Base-by-base conservation (phyloP, 2,329 filamentous ascomycete species). In the Ceratocystis albifundus region DNA sequence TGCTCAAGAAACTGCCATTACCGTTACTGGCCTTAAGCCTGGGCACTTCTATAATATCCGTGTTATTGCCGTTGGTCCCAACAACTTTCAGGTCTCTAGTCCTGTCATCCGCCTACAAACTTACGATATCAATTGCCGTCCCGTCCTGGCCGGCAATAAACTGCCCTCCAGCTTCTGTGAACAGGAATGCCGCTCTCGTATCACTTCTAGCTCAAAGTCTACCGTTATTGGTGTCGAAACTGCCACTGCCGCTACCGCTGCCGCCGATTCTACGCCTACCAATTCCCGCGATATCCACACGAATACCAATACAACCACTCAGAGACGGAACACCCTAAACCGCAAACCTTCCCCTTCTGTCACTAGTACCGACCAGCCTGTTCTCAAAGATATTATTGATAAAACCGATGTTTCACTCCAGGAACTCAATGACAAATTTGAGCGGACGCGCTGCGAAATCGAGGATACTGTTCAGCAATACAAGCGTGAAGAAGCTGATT, bases 31-130 rank as follows among this genome's bases (percentile, higher is more conserved):
- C 48, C 80, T 99, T 6, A 87, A 88, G 71, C 91, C 94, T 0
- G 86, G 88, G 70, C 89, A 89, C 72, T 95, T 92, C 72, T 97
- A 97, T 77, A 95, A 96, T 70, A 87, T 99, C 32, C 88, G 93
- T 68, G 90, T 97, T 65, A 89, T 96, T 70, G 90, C 93, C 48
- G 88, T 96, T 65, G 96, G 93, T 62, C 84, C 88, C 36, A 90
- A 92, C 71, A 95, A 94, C 75, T 97, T 97, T 72, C 90, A 96
- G 73, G 90, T 92, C 0, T 88, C 90, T 46, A 96, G 94, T 74
- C 82, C 85, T 4, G 85, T 95, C 46, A 86, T 97, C 69, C 88
- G 94, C 65, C 80, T 99, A 65, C 84, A 88, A 71, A 97, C 94
- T 61, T 86, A 83, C 74, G 82, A 79, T 73, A 80, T 78, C 70